Percentiles rank a stretch among this genome's conserved stretches.
phyloP scores from a whole-genome alignment of 192 early-diverging fungal genomes.

The Backusella tuberculispora region DNA sequence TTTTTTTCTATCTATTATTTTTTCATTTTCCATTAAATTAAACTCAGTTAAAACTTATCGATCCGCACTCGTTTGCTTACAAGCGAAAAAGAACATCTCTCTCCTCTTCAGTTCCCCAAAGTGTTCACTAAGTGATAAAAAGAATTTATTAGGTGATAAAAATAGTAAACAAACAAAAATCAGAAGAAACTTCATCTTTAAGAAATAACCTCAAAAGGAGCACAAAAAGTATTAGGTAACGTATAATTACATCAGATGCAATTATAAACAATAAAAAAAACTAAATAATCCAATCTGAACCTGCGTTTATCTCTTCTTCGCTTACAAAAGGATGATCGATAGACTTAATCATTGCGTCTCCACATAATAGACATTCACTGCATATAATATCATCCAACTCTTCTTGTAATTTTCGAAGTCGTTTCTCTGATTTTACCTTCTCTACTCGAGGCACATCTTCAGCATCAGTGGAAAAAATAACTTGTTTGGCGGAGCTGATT shows the following conservation, averaged over 20 bases:
- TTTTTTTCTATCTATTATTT: no score
- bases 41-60: no score
- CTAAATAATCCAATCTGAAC: constrained; percentile 57
- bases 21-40: no score
- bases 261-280: neutral
- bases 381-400: constrained; percentile 80
- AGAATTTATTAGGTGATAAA: no score
- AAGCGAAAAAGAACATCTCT: no score
- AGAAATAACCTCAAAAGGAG: neutral
- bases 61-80: no score
- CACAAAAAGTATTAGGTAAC: neutral
- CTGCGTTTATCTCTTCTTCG: constrained; percentile 53
- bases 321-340: constrained; percentile 83
- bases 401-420: constrained; percentile 54
- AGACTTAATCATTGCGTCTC: constrained; percentile 92
- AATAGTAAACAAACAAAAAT: no score
- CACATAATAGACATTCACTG: constrained; percentile 90
- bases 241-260: neutral
- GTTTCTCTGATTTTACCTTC: constrained; percentile 47
- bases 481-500: constrained; percentile 48
- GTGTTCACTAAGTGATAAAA: no score
- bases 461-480: constrained; percentile 44
- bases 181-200: no score
- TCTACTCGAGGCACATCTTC: constrained; percentile 16
- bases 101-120: no score